Percentiles rank a stretch among this genome's conserved stretches.
Evolutionary conservation across 805 yeast genomes (phyloP).

Genomic region (Wickerhamiella occidentalis): DNA sequence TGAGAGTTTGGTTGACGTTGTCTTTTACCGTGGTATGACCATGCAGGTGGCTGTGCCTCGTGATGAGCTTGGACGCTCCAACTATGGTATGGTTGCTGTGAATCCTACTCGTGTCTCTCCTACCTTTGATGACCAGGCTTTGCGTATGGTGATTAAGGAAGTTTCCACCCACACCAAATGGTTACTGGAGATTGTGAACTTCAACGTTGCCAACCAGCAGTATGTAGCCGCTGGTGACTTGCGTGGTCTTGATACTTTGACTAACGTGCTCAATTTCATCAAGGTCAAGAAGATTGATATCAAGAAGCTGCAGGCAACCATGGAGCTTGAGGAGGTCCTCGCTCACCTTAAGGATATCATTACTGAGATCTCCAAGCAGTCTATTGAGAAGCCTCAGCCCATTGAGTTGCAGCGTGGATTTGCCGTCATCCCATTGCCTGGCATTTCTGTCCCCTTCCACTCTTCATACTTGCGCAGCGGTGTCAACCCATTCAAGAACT

Average conservation of each 20-base stretch:
- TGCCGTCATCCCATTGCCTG: slow-evolving; percentile 95
- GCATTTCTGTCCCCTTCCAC: slow-evolving; percentile 99
- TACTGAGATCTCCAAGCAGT: slow-evolving; percentile 68
- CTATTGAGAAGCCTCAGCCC: slow-evolving; percentile 87
- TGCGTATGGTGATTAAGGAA: slow-evolving; percentile 86
- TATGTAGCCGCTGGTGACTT: slow-evolving; percentile 98
- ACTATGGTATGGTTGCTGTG: slow-evolving; percentile 98
- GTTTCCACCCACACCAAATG: slow-evolving; percentile 74
- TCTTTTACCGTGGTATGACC: slow-evolving; percentile 99
- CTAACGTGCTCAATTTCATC: slow-evolving; percentile 85
- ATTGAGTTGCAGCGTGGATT: slow-evolving; percentile 95
- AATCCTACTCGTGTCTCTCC: slow-evolving; percentile 88
- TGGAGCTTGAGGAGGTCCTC: slow-evolving; percentile 79
- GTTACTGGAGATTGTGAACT: slow-evolving; percentile 96
- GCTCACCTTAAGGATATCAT: slow-evolving; percentile 82
- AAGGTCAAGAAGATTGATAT: slow-evolving; percentile 91
- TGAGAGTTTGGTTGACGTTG: slow-evolving; percentile 93
- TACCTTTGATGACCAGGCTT: slow-evolving; percentile 85
- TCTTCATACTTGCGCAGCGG: slow-evolving; percentile 97
- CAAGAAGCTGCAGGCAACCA: slow-evolving; percentile 67
- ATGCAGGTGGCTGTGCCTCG: slow-evolving; percentile 99
- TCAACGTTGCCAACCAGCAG: slow-evolving; percentile 95
- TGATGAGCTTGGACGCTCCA: slow-evolving; percentile 87
- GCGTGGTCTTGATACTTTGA: slow-evolving; percentile 83
- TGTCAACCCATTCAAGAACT: slow-evolving; percentile 97